Base-by-base conservation (phyloP, 805 yeast genomes). In the Yamadazyma sp. region DNA sequence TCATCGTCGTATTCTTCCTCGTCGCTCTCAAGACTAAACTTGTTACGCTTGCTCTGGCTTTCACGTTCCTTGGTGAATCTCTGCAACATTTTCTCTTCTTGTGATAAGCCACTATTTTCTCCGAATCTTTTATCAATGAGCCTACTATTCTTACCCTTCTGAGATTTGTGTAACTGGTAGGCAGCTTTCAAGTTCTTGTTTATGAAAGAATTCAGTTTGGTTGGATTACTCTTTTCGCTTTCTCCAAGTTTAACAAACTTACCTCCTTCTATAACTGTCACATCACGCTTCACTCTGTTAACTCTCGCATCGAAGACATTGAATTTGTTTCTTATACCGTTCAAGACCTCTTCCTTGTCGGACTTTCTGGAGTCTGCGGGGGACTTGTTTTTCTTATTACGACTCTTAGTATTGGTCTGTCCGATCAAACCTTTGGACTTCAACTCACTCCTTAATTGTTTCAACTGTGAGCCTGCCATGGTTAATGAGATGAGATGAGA, bases 21-120 rank as follows among this genome's bases (percentile, higher is more conserved):
- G 35, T 90, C 75, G 54, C 85, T 83, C 52, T 78, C 91, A 45
- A 85, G 53, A 6, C 70, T 56, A 44, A 64, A 68, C 14, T 54
- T 58, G 20, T 80, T 76, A 28, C 71, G 66, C 15, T 74, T 66
- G n/a, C 77, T 65, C 42, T 75, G 74, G 12, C 73, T 53, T 58
- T 88, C 95, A 56, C 85, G 75, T 66, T 91, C 98, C 40, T 82
- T 78, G 3, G 96, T 86, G 67, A 88, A 93, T 67, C 99, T 80
- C 55, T 84, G 96, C 63, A 93, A 75, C 96, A 89, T 89, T 60
- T 84, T 87, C 49, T 93, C 96, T 60, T 93, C 98, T 9, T 80
- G 80, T n/a, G 83, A 76, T 69, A 93, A 54, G 32, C 69, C 60
- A 59, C 87, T 82, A 46, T 77, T 75, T 55, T 93, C 99, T 57